Evolutionary conservation across 2,329 filamentous ascomycete genomes (phyloP).

Genomic region (Apiospora hydei): DNA sequence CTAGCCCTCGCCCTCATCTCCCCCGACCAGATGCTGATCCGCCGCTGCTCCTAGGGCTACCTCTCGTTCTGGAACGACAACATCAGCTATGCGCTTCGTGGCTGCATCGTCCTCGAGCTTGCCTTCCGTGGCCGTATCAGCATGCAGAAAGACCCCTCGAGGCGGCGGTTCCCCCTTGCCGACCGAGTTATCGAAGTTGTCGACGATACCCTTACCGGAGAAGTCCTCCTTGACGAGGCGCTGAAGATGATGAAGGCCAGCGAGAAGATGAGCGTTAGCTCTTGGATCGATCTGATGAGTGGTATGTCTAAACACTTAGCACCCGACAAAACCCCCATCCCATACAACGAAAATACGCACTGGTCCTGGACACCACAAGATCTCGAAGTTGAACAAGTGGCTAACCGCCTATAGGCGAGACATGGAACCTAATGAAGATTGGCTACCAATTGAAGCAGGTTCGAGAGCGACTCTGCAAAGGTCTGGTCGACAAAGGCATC

Average conservation of each 20-base stretch:
- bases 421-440: constrained; percentile 99
- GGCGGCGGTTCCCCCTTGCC: constrained; percentile 89
- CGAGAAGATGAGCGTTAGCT: constrained; percentile 99
- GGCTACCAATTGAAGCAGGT: constrained; percentile 99
- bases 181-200: constrained; percentile 97
- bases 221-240: constrained; percentile 95
- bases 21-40: constrained; percentile 28
- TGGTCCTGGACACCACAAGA: neutral
- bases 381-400: neutral
- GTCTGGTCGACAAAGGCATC: constrained; percentile 97
- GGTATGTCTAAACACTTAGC: constrained; percentile 62
- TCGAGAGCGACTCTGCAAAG: constrained; percentile 94
- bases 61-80: constrained; percentile 99
- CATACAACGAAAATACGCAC: constrained; percentile 20
- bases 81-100: constrained; percentile 96
- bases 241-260: constrained; percentile 99
- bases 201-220: constrained; percentile 94
- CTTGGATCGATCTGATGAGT: constrained; percentile 99
- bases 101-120: constrained; percentile 97
- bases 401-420: constrained; percentile 73
- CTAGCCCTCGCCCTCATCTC: neutral
- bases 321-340: constrained; percentile 18
- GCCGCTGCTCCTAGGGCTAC: constrained; percentile 74
- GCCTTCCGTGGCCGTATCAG: constrained; percentile 94
- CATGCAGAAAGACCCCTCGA: constrained; percentile 96